Base-by-base conservation (phyloP, 2,329 filamentous ascomycete genomes). In the Scortechinia acanthostroma region DNA sequence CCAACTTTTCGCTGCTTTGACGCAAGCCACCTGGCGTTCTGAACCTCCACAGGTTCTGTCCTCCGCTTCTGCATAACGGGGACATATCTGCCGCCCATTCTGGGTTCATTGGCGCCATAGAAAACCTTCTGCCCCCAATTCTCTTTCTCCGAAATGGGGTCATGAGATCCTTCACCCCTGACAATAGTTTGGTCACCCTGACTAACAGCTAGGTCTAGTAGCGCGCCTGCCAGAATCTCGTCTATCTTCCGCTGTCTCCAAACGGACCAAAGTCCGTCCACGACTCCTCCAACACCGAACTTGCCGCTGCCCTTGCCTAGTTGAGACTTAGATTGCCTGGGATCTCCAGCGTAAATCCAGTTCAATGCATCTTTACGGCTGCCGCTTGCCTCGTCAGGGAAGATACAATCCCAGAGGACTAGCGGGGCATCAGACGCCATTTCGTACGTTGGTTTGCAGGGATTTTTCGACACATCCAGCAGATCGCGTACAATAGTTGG, bases 391-490 rank as follows among this genome's bases (percentile, higher is more conserved):
- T 71, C 57, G 40, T 66, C 65, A 0, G 88, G 88, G 62, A 96
- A 98, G 23, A 94, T 74, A 64, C 91, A 97, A 65, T 97, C 89
- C 91, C 91, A 97, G 4, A 98, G 77, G 15, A 97, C 93, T 5
- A 98, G 76, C 2, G 93, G 91, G 21, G 83, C 78, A 59, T 97
- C 91, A 43, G 84, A 83, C 1, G 93, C 93, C 81, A 98, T 94
- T 57, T 86, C 80, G 65, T 97, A 98, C 49, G 77, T 79, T 1
- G 93, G 93, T 51, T 85, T 83, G n/a, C 80, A 68, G 2, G 91
- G 88, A 54, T 83, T 83, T 51, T 74, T 75, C 21, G 69, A 56
- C 5, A 87, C 70, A 58, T 97, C 86, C 21, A 98, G 74, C 35
- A 98, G 71, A 20, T 83, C 73, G 44, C 79, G 73, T 37, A 97